Evolutionary conservation across 257 asterid genomes (phyloP).

Genomic region (Ajuga chamaepitys): DNA sequence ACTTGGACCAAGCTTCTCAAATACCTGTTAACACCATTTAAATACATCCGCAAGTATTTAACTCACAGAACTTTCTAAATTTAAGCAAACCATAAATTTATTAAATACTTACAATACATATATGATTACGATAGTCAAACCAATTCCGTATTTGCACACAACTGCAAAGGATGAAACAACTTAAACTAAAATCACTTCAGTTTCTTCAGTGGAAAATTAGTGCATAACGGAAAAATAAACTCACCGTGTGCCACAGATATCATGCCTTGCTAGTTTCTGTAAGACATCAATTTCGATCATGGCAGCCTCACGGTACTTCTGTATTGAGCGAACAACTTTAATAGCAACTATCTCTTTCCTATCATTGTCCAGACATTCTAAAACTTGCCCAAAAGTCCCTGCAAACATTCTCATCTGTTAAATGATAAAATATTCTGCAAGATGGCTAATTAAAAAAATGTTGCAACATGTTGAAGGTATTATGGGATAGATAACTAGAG

Average conservation of each 20-base stretch:
- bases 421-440: slow-evolving; percentile 13
- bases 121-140: slow-evolving; percentile 90
- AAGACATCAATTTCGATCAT: slow-evolving; percentile 81
- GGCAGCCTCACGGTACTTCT: slow-evolving; percentile 78
- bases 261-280: slow-evolving; percentile 66
- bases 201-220: slow-evolving; percentile 16
- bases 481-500: background rate
- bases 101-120: slow-evolving; percentile 72
- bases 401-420: slow-evolving; percentile 7
- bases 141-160: slow-evolving; percentile 95
- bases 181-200: slow-evolving; percentile 48
- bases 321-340: slow-evolving; percentile 71
- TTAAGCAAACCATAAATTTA: slow-evolving; percentile 32
- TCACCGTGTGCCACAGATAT: slow-evolving; percentile 49
- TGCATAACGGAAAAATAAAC: slow-evolving; percentile 14
- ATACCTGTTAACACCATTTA: slow-evolving; percentile 87
- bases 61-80: slow-evolving; percentile 32
- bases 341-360: slow-evolving; percentile 76
- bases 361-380: slow-evolving; percentile 68
- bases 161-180: slow-evolving; percentile 68
- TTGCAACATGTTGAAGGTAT: background rate
- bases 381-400: slow-evolving; percentile 85
- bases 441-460: background rate
- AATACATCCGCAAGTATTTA: slow-evolving; percentile 55
- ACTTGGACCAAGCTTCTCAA: slow-evolving; percentile 99